These are phyloP conservation scores for Stemphylium beticola DNA, from an alignment of 2,329 filamentous ascomycete species.

Conservation along the genomic window DNA sequence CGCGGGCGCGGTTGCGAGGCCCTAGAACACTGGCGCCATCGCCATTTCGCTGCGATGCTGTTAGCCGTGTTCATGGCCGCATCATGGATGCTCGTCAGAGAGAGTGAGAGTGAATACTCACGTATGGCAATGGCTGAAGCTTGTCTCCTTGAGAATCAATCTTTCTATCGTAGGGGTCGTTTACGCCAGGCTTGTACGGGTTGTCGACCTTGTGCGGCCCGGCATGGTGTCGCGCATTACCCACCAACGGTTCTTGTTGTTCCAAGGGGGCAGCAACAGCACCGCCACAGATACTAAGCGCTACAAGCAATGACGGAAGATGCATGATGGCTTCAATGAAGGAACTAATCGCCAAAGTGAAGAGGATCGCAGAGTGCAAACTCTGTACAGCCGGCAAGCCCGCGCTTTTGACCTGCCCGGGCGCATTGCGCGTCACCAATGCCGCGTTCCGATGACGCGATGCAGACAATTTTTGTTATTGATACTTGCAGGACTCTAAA, in stretches of 20 bases:
- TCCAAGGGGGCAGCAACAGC: conserved; percentile 40
- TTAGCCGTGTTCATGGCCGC: conserved; percentile 12
- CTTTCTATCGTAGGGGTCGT: conserved; percentile 67
- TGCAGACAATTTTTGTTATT: conserved; percentile 41
- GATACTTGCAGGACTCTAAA: conserved; percentile 4
- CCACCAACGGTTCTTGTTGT: conserved; percentile 48
- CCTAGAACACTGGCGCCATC: conserved; percentile 70
- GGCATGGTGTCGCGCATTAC: conserved; percentile 33
- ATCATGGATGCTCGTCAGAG: background rate
- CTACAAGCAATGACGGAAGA: conserved; percentile 35
- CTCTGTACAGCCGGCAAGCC: conserved; percentile 1
- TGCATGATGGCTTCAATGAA: conserved; percentile 36
- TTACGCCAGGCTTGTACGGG: conserved; percentile 66
- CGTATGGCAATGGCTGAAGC: conserved; percentile 67
- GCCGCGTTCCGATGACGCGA: conserved; percentile 50
- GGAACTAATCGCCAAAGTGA: conserved; percentile 12
- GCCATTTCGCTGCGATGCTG: conserved; percentile 51
- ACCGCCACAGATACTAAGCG: conserved; percentile 37
- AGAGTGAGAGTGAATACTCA: conserved; percentile 29
- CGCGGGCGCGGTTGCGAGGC: conserved; percentile 71
- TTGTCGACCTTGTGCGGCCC: conserved; percentile 33
- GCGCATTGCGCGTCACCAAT: conserved; percentile 11
- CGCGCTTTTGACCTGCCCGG: conserved; percentile 20
- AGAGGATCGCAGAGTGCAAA: background rate
- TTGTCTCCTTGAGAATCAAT: conserved; percentile 66